phyloP scores from a whole-genome alignment of 495 filamentous ascomycete genomes.

The Trichoderma parareesei region DNA sequence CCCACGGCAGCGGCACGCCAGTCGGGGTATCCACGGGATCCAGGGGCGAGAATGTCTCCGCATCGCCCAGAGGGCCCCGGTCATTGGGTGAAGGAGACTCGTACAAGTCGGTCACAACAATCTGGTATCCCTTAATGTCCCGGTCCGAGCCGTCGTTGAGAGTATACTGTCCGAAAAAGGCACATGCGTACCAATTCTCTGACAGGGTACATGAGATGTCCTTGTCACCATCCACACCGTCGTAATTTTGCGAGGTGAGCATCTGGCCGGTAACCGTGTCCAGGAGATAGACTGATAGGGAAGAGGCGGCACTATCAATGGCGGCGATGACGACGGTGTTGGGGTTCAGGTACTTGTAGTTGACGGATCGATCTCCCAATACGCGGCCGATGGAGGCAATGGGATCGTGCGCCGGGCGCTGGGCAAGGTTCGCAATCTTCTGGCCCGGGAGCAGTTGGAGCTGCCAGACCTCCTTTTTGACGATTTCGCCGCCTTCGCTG shows the following conservation, averaged over 20 bases:
- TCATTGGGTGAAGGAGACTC: constrained; percentile 79
- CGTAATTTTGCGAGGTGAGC: constrained; percentile 60
- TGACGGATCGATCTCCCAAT: constrained; percentile 78
- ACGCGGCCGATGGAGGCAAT: constrained; percentile 93
- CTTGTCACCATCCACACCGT: constrained; percentile 64
- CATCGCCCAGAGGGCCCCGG: constrained; percentile 65
- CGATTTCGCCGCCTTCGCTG: constrained; percentile 32
- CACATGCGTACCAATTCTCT: constrained; percentile 95
- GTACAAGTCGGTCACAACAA: constrained; percentile 81
- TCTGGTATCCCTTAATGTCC: constrained; percentile 72
- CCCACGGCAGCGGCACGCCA: constrained; percentile 49
- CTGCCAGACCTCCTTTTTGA: constrained; percentile 56
- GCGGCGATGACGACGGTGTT: constrained; percentile 77
- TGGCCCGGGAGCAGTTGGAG: constrained; percentile 64
- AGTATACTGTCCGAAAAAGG: constrained; percentile 61
- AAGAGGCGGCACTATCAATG: constrained; percentile 44
- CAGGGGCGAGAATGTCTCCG: constrained; percentile 65
- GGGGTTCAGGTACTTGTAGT: constrained; percentile 95
- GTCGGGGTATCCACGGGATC: constrained; percentile 42
- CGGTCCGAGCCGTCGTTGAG: constrained; percentile 40
- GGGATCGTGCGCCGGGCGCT: constrained; percentile 69
- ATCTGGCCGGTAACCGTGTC: constrained; percentile 80
- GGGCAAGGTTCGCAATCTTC: constrained; percentile 54
- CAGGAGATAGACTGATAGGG: constrained; percentile 68
- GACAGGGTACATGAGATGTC: constrained; percentile 69